A percentile compares a stretch with the other conserved stretches of the same genome.
Evolutionary conservation across 2,329 filamentous ascomycete species (phyloP).

Genomic region (Leptographium procerum): DNA sequence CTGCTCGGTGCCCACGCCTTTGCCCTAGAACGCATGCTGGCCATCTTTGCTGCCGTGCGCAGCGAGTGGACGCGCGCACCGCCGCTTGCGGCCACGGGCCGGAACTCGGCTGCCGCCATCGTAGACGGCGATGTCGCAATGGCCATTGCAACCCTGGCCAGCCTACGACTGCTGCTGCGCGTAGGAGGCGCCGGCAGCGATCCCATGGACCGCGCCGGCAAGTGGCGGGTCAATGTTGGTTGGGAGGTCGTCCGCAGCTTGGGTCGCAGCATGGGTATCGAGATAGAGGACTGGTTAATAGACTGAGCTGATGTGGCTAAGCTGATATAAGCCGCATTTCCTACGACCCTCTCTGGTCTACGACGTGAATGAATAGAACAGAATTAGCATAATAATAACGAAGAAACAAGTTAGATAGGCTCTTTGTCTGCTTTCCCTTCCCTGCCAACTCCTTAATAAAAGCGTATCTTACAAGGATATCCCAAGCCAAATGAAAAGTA

Average conservation of each 20-base stretch:
- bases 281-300: slow-evolving; percentile 65
- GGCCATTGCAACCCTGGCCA: slow-evolving; percentile 61
- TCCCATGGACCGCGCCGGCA: slow-evolving; percentile 54
- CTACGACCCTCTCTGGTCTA: too few species aligned
- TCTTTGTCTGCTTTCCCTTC: not conserved
- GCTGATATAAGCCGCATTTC: too few species aligned
- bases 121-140: slow-evolving; percentile 47
- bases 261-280: slow-evolving; percentile 64
- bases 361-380: not conserved
- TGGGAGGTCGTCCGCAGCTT: slow-evolving; percentile 66
- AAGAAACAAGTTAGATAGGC: not conserved
- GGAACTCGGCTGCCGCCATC: slow-evolving; percentile 16
- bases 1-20: slow-evolving; percentile 68
- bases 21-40: slow-evolving; percentile 64
- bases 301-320: slow-evolving; percentile 40
- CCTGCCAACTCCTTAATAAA: not conserved
- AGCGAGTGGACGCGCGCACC: slow-evolving; percentile 36
- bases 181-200: slow-evolving; percentile 49
- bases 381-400: not conserved
- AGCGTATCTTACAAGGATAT: not conserved
- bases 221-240: slow-evolving; percentile 68
- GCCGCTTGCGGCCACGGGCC: slow-evolving; percentile 13
- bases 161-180: slow-evolving; percentile 55
- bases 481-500: not conserved
- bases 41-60: slow-evolving; percentile 60